Evolutionary conservation across 2,329 filamentous ascomycete genomes (phyloP).

Genomic region (Didymella pomorum): DNA sequence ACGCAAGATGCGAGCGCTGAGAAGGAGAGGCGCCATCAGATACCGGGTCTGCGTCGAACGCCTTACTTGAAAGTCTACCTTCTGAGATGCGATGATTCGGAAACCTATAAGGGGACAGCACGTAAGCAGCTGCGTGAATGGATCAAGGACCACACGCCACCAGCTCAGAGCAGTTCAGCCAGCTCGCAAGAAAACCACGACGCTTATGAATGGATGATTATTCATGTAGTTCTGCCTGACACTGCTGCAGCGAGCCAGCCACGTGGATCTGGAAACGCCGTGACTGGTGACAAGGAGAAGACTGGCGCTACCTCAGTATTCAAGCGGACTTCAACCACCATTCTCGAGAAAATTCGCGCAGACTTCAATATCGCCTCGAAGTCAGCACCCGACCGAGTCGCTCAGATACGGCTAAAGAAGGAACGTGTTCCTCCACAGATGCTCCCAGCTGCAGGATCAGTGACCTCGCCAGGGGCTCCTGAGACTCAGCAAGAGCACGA

Average conservation of each 20-base stretch:
- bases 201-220: conserved; percentile 92
- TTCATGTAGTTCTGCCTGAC: conserved; percentile 91
- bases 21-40: conserved; percentile 82
- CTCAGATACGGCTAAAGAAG: conserved; percentile 79
- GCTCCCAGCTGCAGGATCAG: conserved; percentile 53
- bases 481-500: conserved; percentile 82
- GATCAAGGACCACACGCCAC: conserved; percentile 77
- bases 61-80: conserved; percentile 93
- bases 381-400: conserved; percentile 75
- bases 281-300: conserved; percentile 70
- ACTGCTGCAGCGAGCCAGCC: conserved; percentile 82
- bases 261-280: conserved; percentile 61
- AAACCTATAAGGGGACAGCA: conserved; percentile 84
- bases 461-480: conserved; percentile 42
- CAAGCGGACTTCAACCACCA: conserved; percentile 78
- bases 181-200: conserved; percentile 90
- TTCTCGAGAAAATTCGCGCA: conserved; percentile 86
- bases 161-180: conserved; percentile 61
- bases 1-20: conserved; percentile 51
- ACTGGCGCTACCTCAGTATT: conserved; percentile 72
- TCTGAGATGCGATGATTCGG: conserved; percentile 93
- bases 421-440: conserved; percentile 56
- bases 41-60: conserved; percentile 89
- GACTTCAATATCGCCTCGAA: conserved; percentile 89
- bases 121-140: conserved; percentile 86